Percentiles rank a stretch among this genome's conserved stretches.
Conservation (phyloP, 176 grass and related monocot genomes). For the Oryza australiensis region DNA sequence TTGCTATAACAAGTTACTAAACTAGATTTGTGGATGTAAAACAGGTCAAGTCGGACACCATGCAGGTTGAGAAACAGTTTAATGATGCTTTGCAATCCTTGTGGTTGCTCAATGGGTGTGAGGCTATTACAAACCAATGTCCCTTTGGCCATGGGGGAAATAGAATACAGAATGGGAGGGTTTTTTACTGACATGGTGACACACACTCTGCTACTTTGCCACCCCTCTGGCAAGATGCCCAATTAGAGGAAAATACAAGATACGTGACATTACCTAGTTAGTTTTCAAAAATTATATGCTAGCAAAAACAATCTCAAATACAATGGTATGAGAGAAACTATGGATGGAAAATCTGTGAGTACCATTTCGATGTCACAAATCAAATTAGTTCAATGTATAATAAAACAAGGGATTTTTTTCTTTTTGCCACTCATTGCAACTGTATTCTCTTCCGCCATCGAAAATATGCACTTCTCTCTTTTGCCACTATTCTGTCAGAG, state of each 20-base stretch:
- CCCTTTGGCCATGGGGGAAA: neutral
- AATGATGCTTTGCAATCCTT: neutral
- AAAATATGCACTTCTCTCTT: no score
- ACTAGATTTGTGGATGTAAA: neutral
- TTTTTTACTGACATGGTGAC: neutral
- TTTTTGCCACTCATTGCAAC: no score
- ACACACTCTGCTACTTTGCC: neutral
- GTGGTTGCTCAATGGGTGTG: neutral
- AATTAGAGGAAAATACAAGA: neutral
- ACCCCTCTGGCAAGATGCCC: neutral
- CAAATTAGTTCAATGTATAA: slow-evolving; percentile 9
- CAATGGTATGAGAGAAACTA: neutral
- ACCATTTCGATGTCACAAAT: slow-evolving; percentile 8
- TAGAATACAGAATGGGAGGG: neutral
- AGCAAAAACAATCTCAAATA: slow-evolving; percentile 4
- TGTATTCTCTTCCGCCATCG: no score
- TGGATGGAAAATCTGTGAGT: neutral
- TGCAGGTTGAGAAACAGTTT: neutral
- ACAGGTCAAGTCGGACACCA: neutral
- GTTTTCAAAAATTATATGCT: neutral
- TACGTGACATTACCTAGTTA: neutral
- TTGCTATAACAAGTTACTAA: neutral
- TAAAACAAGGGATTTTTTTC: neutral
- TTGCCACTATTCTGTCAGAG: no score
- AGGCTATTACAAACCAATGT: neutral